Base-by-base conservation (phyloP, 2,329 filamentous ascomycete genomes). In the Aspergillus calidoustus region DNA sequence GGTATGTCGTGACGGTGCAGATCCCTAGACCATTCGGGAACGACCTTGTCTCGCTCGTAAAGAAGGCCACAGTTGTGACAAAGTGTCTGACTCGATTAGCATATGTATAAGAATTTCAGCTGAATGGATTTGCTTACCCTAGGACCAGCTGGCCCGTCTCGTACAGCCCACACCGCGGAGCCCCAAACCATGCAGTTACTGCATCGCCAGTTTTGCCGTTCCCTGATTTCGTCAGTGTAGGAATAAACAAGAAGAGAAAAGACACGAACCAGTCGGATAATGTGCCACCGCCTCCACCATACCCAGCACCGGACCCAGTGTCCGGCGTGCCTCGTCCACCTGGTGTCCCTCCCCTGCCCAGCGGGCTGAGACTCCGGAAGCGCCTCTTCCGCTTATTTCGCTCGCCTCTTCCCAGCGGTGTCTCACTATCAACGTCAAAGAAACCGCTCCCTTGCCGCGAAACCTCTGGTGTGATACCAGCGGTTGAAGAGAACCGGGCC, bases 361-460 rank as follows among this genome's bases (percentile, higher is more conserved):
- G 79, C 0, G 95, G 94, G 72, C 92, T 96, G 64, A 97, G 77
- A 76, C 93, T 96, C 68, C 93, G 87, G 81, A 97, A 96, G 28
- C 93, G 86, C 66, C 91, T 86, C 86, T 97, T 97, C 84, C 96
- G 96, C 84, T 97, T 98, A 70, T 91, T 95, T 50, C 94, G 83
- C 79, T 97, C 94, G 25, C 94, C 94, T 58, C 94, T 85, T 23
- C 94, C 94, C 88, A 97, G 93, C 4, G 91, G 86, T 72, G 96
- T 92, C 72, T 97, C 87, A 25, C 76, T 77, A 63, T 81, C 83
- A 58, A 84, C 80, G 64, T 85, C 84, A 68, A 88, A 89, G 73
- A 87, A 88, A 57, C 87, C 86, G 61, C 76, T 78, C 62, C 80
- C 81, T 56, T 81, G 78, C 56, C 80, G 83, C 74, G 92, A 90